Evolutionary conservation across 2,329 filamentous ascomycete species (phyloP).

Genomic region (Diaporthe capsici): DNA sequence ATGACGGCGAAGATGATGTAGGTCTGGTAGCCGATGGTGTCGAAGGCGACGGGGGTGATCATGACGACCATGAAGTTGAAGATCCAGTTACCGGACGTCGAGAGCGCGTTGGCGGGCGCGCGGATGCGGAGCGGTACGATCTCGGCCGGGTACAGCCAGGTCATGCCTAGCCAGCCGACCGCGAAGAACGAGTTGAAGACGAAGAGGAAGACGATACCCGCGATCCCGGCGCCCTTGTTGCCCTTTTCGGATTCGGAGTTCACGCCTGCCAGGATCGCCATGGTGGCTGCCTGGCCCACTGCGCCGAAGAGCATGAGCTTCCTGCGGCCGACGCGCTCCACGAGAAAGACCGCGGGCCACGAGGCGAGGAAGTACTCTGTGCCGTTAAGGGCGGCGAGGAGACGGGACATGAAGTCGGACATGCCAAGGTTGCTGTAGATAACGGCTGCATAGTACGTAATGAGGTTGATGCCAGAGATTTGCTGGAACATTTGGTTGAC

Average conservation of each 20-base stretch:
- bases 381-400: constrained; percentile 67
- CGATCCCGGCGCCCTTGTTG: constrained; percentile 48
- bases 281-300: constrained; percentile 72
- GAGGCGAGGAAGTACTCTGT: constrained; percentile 68
- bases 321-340: constrained; percentile 76
- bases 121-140: constrained; percentile 66
- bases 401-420: constrained; percentile 68
- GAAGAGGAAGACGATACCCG: constrained; percentile 59
- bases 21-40: constrained; percentile 70
- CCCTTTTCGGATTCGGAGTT: constrained; percentile 47
- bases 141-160: constrained; percentile 73
- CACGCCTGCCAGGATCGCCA: constrained; percentile 72
- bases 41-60: constrained; percentile 72
- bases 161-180: constrained; percentile 66
- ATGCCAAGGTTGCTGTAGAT: constrained; percentile 60
- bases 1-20: constrained; percentile 78
- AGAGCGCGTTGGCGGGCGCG: constrained; percentile 71
- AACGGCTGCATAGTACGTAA: constrained; percentile 47
- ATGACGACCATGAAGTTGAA: constrained; percentile 77
- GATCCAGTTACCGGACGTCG: constrained; percentile 70
- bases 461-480: constrained; percentile 49
- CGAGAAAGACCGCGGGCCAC: constrained; percentile 72
- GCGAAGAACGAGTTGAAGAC: constrained; percentile 68
- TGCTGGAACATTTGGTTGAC: constrained; percentile 42
- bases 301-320: constrained; percentile 81